Conservation (phyloP, 352 stramenopile genomes). For the Globisporangium spinosum region DNA sequence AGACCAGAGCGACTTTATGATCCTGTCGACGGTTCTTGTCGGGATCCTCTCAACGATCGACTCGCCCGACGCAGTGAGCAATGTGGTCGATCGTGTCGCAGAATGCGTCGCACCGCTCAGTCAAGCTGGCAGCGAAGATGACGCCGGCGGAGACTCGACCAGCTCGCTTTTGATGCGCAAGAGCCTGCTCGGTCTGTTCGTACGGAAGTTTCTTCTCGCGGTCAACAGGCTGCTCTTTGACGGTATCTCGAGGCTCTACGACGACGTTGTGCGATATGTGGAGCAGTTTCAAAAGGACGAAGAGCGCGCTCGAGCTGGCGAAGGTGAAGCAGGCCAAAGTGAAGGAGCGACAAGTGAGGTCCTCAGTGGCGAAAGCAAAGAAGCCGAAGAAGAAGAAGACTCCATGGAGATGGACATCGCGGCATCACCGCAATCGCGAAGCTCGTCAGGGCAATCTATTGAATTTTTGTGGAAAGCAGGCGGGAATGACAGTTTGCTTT, state of each 20-base stretch:
- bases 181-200: conserved; percentile 65
- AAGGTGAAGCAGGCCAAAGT: background rate
- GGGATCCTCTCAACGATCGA: conserved; percentile 49
- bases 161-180: conserved; percentile 42
- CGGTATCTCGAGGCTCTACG: conserved; percentile 60
- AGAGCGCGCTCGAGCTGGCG: conserved; percentile 3
- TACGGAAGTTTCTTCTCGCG: conserved; percentile 61
- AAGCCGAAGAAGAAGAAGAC: background rate
- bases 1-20: conserved; percentile 34
- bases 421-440: conserved; percentile 8
- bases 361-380: conserved; percentile 5
- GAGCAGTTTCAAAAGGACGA: conserved; percentile 39
- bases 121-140: conserved; percentile 6
- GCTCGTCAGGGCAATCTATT: background rate
- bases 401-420: conserved; percentile 12
- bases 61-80: conserved; percentile 58
- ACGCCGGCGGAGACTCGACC: conserved; percentile 34
- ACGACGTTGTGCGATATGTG: conserved; percentile 56
- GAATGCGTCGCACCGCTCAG: conserved; percentile 52
- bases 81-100: conserved; percentile 59
- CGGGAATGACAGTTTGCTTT: conserved; percentile 27
- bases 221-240: conserved; percentile 65
- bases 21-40: conserved; percentile 46
- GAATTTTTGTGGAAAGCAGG: conserved; percentile 32
- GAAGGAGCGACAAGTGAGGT: conserved; percentile 4